phyloP scores from a whole-genome alignment of 164 flowering plant genomes.

The Sextonia rubra region DNA sequence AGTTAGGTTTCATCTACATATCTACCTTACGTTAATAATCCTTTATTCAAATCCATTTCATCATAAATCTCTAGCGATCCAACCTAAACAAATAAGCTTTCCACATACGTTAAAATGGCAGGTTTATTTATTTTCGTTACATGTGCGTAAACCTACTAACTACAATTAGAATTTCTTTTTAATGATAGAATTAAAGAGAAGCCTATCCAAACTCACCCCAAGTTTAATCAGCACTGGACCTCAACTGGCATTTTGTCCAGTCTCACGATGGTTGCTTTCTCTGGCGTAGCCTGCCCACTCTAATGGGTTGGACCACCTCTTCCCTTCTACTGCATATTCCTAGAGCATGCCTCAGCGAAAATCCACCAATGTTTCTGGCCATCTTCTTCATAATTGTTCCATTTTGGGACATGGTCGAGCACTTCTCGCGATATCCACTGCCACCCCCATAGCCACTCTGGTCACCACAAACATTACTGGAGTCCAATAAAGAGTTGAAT shows the following conservation, averaged over 20 bases:
- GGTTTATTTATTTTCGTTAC: too few relatives aligned
- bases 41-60: too few relatives aligned
- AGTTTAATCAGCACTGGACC: not conserved
- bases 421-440: not conserved
- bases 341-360: conserved; percentile 1
- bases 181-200: too few relatives aligned
- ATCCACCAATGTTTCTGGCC: not conserved
- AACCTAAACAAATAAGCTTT: too few relatives aligned
- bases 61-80: too few relatives aligned
- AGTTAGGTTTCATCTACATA: too few relatives aligned
- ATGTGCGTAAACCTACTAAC: too few relatives aligned
- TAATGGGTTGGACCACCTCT: not conserved
- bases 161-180: too few relatives aligned
- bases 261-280: not conserved
- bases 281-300: not conserved
- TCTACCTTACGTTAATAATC: too few relatives aligned
- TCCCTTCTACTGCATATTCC: conserved; percentile 1
- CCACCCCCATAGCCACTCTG: not conserved
- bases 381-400: not conserved
- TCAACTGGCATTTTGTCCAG: not conserved
- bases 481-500: conserved; percentile 27
- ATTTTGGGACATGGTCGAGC: not conserved
- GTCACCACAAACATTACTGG: not conserved
- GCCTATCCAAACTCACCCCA: not conserved
- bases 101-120: too few relatives aligned